Base-by-base conservation (phyloP, 2,329 filamentous ascomycete species). In the Talaromyces amestolkiae region DNA sequence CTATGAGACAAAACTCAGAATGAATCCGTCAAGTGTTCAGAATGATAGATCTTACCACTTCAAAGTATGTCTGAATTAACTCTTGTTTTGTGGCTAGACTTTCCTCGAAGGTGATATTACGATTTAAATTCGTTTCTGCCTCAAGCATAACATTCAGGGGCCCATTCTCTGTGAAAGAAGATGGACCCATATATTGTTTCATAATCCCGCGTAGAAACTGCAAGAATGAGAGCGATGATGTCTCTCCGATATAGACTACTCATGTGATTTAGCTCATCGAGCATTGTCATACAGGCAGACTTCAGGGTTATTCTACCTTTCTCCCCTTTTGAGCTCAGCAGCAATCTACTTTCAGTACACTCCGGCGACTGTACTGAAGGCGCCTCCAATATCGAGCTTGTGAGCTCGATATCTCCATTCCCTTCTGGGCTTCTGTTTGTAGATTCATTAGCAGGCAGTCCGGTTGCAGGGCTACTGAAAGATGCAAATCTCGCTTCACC, bases 81-180 rank as follows among this genome's bases (percentile, higher is more conserved):
- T 66, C 74, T 67, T 63, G 73, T 69, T 74, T 78, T 71, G 70
- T 74, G 65, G 71, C 66, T 15, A 71, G 65, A 43, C 75, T 73
- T 35, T 77, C 72, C 33, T 77, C 73, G 5, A 78, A 70, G 8
- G 75, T 71, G 35, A 72, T 69, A 11, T 75, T 72, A 35, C 73
- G 67, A 54, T 79, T 74, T 69, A 75, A 72, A 5, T 73, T 74
- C 8, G 74, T 72, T 47, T 82, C 79, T 17, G 78, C 80, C 69
- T 86, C 84, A 0, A 86, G 80, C 82, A 86, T 85, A 41, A 78
- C 80, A 61, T 85, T 81, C n/a, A 78, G 80, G 47, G 79, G 79
- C 22, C 80, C 76, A 69, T 80, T 82, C 64, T 85, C 79, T 0
- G 84, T 84, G 70, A 86, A 86, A 17, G 80, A 78, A 0, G 83